phyloP scores from a whole-genome alignment of 345 rosid genomes.

The Brassica rapa region DNA sequence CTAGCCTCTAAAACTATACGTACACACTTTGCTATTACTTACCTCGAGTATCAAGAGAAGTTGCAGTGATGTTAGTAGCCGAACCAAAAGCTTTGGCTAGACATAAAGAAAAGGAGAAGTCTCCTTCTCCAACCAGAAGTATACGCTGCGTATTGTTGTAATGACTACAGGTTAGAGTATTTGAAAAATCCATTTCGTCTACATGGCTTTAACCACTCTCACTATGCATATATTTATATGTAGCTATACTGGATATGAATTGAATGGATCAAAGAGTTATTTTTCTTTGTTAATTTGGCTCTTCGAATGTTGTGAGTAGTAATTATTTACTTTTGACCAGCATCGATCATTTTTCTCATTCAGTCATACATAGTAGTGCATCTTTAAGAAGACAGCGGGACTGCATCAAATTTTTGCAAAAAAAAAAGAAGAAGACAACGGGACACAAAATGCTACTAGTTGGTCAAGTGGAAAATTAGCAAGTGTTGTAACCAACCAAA shows the following conservation, averaged over 20 bases:
- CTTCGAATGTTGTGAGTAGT: slow-evolving; percentile 17
- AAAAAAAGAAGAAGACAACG: not conserved
- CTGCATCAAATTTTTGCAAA: too few relatives aligned
- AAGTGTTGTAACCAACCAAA: too few relatives aligned
- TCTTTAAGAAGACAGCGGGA: not conserved
- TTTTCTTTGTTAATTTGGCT: slow-evolving; percentile 12
- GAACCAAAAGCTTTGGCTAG: slow-evolving; percentile 54
- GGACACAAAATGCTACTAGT: too few relatives aligned
- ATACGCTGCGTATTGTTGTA: slow-evolving; percentile 38
- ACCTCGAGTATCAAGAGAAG: slow-evolving; percentile 48
- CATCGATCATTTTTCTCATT: slow-evolving; percentile 20
- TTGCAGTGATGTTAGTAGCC: slow-evolving; percentile 49
- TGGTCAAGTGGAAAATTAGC: too few relatives aligned
- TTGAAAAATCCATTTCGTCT: not conserved
- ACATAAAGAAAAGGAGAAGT: slow-evolving; percentile 54
- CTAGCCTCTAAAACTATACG: not conserved
- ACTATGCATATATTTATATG: not conserved
- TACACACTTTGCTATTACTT: not conserved
- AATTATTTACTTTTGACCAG: slow-evolving; percentile 6
- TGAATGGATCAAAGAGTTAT: not conserved
- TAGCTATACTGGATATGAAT: not conserved
- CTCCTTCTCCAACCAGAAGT: slow-evolving; percentile 59
- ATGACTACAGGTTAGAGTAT: slow-evolving; percentile 28
- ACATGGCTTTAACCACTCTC: not conserved
- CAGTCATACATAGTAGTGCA: not conserved